A percentile compares a stretch with the other conserved stretches of the same genome.
Conservation (phyloP, 768 basidiomycete species). For the Crepidotus variabilis region DNA sequence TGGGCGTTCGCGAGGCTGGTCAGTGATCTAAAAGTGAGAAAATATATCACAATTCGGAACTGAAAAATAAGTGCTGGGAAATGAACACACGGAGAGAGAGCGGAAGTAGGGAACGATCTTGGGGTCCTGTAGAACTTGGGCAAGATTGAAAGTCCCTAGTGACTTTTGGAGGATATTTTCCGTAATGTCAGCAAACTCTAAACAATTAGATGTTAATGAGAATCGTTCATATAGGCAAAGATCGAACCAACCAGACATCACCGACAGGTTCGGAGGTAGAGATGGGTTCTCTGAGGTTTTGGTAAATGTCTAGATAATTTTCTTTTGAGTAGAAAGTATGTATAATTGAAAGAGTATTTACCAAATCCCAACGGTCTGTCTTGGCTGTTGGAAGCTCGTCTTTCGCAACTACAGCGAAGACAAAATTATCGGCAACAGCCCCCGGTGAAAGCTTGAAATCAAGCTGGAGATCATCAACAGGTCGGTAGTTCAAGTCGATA, state of each 20-base stretch:
- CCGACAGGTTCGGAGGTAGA: conserved; percentile 58
- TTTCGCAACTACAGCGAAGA: conserved; percentile 84
- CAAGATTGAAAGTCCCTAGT: conserved; percentile 40
- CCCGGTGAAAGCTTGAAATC: conserved; percentile 70
- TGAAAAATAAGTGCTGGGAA: neutral
- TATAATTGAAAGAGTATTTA: conserved; percentile 34
- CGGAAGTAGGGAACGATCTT: conserved; percentile 74
- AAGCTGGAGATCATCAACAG: conserved; percentile 66
- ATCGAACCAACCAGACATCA: conserved; percentile 64
- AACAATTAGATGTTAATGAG: conserved; percentile 6
- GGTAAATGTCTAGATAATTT: conserved; percentile 64
- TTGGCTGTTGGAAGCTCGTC: conserved; percentile 68
- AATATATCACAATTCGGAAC: conserved; percentile 4
- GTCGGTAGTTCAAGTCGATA: conserved; percentile 72
- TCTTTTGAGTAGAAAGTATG: neutral
- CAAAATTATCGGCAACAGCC: conserved; percentile 56
- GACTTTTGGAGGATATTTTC: conserved; percentile 73
- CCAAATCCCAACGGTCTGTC: conserved; percentile 81
- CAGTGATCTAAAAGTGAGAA: conserved; percentile 55
- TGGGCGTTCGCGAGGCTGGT: conserved; percentile 79
- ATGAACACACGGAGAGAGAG: conserved; percentile 66
- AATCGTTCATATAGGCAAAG: neutral
- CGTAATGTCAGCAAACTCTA: conserved; percentile 84
- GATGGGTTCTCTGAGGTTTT: conserved; percentile 64
- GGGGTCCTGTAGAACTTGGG: conserved; percentile 59